Evolutionary conservation across 2,329 filamentous ascomycete species (phyloP), one percentile per base, ranked within the genome.

Genomic region (Clarireedia hainanense): DNA sequence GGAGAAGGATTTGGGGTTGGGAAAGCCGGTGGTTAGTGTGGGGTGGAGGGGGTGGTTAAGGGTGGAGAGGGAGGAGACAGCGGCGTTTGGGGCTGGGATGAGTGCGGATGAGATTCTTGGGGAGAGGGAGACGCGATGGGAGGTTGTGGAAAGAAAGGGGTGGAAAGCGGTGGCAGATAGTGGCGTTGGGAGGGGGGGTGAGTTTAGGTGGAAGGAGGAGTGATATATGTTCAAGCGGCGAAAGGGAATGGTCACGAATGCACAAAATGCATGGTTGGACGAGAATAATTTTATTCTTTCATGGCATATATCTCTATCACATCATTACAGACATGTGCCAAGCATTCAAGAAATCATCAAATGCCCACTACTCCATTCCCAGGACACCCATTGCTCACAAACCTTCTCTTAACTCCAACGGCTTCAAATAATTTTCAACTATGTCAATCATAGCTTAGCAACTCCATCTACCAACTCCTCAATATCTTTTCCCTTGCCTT

Each of bases 31-130:
- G 20, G 26, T 65, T 1, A 57, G 47, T 34, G 50, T 59, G 26
- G 61, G 62, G 2, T 68, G 67, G 67, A 66, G 61, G 20, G 67
- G 68, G 0, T 70, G 67, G 68, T 39, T 68, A 53, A 62, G 58
- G 24, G 67, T 67, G 26, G 63, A 65, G 26, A 63, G 53, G 47
- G 64, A 63, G 43, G 60, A 58, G 37, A 58, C 61, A 2, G 34
- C 23, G 7, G 50, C 39, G 15, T 69, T 69, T 61, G 56, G 42
- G 15, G 52, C 50, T 46, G 63, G 62, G 1, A 48, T 63, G 36
- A 65, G 64, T 62, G 62, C 65, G 36, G 66, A 68, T 47, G 67
- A 69, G 58, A 65, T 61, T n/a, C 58, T 64, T 57, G 56, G 37
- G 30, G 62, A 64, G 50, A 64, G 61, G 40, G 57, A 47, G 20